Conservation (phyloP, 2,329 filamentous ascomycete species). For the Aureobasidium sp. region DNA sequence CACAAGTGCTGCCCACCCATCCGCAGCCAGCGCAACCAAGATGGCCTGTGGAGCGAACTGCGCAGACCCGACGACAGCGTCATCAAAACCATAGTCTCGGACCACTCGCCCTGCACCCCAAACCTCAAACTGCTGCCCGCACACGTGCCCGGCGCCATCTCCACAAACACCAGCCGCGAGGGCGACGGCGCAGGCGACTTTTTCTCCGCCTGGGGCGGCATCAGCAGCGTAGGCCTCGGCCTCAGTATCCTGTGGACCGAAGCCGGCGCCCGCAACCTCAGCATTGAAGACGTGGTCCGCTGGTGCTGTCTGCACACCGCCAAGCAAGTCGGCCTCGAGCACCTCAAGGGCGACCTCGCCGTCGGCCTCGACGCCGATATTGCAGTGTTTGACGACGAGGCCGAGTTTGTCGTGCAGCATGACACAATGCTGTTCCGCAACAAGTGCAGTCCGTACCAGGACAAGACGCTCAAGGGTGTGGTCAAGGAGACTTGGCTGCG, state of each 20-base stretch:
- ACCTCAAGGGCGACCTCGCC: constrained; percentile 70
- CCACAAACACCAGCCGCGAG: constrained; percentile 26
- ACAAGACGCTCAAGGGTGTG: constrained; percentile 64
- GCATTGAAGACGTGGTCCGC: constrained; percentile 68
- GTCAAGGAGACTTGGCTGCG: constrained; percentile 81
- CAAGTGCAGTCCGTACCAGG: constrained; percentile 84
- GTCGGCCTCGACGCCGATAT: constrained; percentile 84
- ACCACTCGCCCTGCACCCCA: constrained; percentile 93
- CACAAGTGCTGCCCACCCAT: constrained; percentile 97
- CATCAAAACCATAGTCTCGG: constrained; percentile 84
- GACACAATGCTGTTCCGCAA: constrained; percentile 92
- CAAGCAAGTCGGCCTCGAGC: constrained; percentile 72
- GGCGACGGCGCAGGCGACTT: constrained; percentile 74
- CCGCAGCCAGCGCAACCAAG: constrained; percentile 69
- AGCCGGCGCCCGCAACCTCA: constrained; percentile 44
- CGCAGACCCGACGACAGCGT: constrained; percentile 56
- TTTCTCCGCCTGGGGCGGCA: constrained; percentile 93
- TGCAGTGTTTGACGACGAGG: constrained; percentile 82
- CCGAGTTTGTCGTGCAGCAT: constrained; percentile 57
- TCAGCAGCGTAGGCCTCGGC: constrained; percentile 86
- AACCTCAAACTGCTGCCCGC: constrained; percentile 80
- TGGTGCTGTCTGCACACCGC: constrained; percentile 85
- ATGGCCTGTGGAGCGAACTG: constrained; percentile 80
- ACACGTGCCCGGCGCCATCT: constrained; percentile 47
- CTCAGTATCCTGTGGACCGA: constrained; percentile 84